Evolutionary conservation across 2,329 filamentous ascomycete genomes (phyloP).

Genomic region (Clonostachys rhizophaga): DNA sequence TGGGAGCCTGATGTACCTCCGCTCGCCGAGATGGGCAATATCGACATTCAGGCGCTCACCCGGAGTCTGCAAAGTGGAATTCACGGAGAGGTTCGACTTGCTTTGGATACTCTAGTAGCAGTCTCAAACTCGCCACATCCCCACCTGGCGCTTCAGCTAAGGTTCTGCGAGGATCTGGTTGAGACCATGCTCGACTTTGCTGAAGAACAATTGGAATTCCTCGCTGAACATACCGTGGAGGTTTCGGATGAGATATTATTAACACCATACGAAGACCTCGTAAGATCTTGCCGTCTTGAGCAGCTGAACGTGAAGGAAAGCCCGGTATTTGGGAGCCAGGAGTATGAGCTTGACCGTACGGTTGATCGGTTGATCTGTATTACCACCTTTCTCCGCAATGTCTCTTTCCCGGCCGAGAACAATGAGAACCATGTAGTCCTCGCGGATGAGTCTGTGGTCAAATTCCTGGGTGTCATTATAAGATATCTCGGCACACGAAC

Average conservation of each 20-base stretch:
- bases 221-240: conserved; percentile 81
- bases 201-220: conserved; percentile 77
- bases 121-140: conserved; percentile 59
- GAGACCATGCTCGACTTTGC: conserved; percentile 88
- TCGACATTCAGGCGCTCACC: conserved; percentile 86
- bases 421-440: conserved; percentile 67
- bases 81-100: conserved; percentile 82
- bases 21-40: conserved; percentile 74
- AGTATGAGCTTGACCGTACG: conserved; percentile 79
- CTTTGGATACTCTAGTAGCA: conserved; percentile 76
- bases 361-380: conserved; percentile 86
- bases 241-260: conserved; percentile 84
- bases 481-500: conserved; percentile 85
- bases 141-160: conserved; percentile 61
- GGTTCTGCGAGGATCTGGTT: conserved; percentile 80
- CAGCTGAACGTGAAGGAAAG: conserved; percentile 67
- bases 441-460: conserved; percentile 72
- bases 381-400: conserved; percentile 86
- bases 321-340: conserved; percentile 67
- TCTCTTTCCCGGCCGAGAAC: conserved; percentile 69
- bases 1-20: conserved; percentile 72
- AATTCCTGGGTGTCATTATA: conserved; percentile 79
- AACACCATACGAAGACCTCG: conserved; percentile 80
- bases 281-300: conserved; percentile 74
- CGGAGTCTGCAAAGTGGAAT: conserved; percentile 89